Base-by-base conservation (phyloP, 2,329 filamentous ascomycete genomes). In the Apiospora koreana region DNA sequence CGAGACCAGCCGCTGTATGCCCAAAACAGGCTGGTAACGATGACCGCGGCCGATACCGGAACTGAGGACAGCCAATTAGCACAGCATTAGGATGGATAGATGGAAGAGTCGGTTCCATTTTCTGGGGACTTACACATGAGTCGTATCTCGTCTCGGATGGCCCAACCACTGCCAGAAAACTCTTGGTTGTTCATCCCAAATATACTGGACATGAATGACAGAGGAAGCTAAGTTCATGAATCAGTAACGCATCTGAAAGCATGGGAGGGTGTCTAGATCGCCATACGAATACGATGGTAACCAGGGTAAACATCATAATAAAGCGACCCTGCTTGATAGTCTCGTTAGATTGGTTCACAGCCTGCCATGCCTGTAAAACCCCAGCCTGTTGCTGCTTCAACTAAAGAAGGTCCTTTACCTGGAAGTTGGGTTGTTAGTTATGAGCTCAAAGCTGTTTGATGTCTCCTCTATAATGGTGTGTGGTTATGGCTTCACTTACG, bases 381-480 rank as follows among this genome's bases (percentile, higher is more conserved):
- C 81, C 80, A 0, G 83, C 82, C 70, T 86, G 83, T 71, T 86
- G 83, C 45, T 85, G 83, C 69, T 85, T 85, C 31, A 86, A 75
- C 0, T 76, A 77, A 1, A 85, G 75, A 1, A 86, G 75, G 62
- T 82, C 80, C 48, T 81, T 79, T 54, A 84, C 74, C 79, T 82
- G 21, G 8, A 45, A 7, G 16, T 18, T 3, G 18, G 7, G 16
- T 54, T 28, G 23, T 50, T n/a, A n/a, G 21, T 31, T 28, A n/a
- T 41, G 8, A n/a, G n/a, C n/a, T n/a, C n/a, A n/a, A n/a, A n/a
- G n/a, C n/a, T n/a, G n/a, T n/a, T n/a, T n/a, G n/a, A n/a, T n/a
- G n/a, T n/a, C 43, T 72, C 68, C 72, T 65, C 23, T 31, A 28
- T 18, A 9, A 1, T 4, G 2, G 23, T 5, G 23, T 23, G 18